Evolutionary conservation across 208 protist genomes (phyloP), one percentile per base, ranked within the genome.

Genomic region (Leishmania mexicana): DNA sequence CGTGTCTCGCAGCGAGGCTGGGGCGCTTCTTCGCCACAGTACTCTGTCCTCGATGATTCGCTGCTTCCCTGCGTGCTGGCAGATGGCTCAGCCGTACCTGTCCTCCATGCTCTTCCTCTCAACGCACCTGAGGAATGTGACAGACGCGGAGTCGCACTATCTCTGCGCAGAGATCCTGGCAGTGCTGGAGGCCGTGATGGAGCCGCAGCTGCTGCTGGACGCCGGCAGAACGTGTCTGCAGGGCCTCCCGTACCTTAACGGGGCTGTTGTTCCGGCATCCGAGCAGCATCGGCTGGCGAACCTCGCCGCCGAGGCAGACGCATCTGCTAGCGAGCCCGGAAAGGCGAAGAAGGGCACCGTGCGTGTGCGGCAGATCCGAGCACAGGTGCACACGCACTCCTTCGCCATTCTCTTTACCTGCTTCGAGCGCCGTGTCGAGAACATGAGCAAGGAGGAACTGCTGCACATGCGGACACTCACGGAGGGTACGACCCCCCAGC

Each of bases 161-260:
- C 83, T 93, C 40, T 93, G 88, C 81, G 84, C 78, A 47, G 95
- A 98, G 85, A 81, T 94, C 81, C 86, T 98, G 77, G 84, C 92
- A 19, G 89, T 96, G 87, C 80, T 98, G 79, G 93, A 96, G 89
- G 93, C 93, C n/a, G 77, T 96, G 53, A 84, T 98, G 72, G 92
- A 95, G 82, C 95, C 95, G 51, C 95, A 95, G 81, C 54, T 98
- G 54, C 90, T 98, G 74, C 83, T 98, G 67, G 89, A 92, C 53
- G 93, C 91, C 10, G 89, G 85, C 70, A 85, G 87, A 17, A 81
- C 83, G n/a, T 95, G 92, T 74, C 75, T 97, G 80, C 89, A 88
- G 40, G 94, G 93, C 47, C 86, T 92, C 49, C 53, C 80, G 28
- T 89, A 93, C 85, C 83, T 83, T 21, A 88, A 87, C 76, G 78